Conservation (phyloP, 192 early-diverging fungal genomes). For the Backusella circina region DNA sequence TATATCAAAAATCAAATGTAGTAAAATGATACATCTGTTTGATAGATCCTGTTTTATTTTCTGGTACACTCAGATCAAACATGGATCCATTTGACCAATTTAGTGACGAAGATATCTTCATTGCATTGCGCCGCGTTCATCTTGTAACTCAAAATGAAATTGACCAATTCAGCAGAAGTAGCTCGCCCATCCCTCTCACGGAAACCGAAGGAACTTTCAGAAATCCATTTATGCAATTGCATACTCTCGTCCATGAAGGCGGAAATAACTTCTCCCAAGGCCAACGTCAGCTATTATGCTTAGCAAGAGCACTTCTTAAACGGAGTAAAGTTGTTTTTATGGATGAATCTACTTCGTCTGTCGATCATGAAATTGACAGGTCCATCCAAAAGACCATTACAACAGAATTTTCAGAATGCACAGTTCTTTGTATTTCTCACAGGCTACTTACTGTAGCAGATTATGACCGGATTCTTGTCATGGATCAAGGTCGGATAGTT, state of each 20-base stretch:
- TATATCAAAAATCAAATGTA: background rate
- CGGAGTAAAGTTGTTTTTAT: conserved; percentile 41
- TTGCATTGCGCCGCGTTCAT: conserved; percentile 73
- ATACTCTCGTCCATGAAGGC: conserved; percentile 66
- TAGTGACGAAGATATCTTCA: conserved; percentile 73
- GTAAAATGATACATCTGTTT: conserved; percentile 46
- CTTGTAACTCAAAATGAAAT: conserved; percentile 11
- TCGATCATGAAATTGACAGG: conserved; percentile 55
- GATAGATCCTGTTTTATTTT: conserved; percentile 39
- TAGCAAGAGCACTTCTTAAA: conserved; percentile 75
- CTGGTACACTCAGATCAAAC: conserved; percentile 70
- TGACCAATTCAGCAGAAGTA: conserved; percentile 32
- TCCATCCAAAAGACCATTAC: conserved; percentile 53
- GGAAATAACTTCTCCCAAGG: conserved; percentile 76
- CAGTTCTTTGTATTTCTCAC: conserved; percentile 60
- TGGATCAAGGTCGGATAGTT: conserved; percentile 70
- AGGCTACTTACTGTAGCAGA: conserved; percentile 53
- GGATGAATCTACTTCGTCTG: conserved; percentile 51
- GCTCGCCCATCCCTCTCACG: background rate
- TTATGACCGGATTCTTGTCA: conserved; percentile 71
- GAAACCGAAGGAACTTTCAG: conserved; percentile 13
- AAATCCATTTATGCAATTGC: conserved; percentile 12
- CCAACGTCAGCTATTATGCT: conserved; percentile 72
- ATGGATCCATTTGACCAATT: conserved; percentile 85
- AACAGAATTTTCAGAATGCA: conserved; percentile 49